Conservation (phyloP, 306 rosid genomes). For the Sicyos edulis region DNA sequence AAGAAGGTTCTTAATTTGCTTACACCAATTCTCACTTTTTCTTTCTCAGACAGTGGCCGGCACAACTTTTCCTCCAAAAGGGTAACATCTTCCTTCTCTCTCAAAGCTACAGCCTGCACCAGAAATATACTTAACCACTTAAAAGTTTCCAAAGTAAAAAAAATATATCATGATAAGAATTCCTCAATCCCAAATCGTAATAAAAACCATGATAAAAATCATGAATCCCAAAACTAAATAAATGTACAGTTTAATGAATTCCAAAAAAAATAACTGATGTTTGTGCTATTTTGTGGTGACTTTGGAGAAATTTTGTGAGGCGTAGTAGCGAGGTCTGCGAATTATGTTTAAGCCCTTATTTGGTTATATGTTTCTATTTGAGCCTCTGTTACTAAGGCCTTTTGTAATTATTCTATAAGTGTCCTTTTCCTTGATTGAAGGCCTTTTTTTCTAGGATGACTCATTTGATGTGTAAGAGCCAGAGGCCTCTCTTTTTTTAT, state of each 20-base stretch:
- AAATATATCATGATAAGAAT: neutral
- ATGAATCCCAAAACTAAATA: neutral
- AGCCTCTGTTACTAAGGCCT: no score
- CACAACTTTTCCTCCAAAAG: slow-evolving; percentile 77
- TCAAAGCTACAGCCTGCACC: slow-evolving; percentile 61
- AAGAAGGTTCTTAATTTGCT: slow-evolving; percentile 75
- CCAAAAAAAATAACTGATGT: neutral
- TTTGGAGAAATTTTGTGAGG: no score
- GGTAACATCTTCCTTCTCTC: slow-evolving; percentile 82
- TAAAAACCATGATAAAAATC: neutral
- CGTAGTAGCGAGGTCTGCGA: no score
- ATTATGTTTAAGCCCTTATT: no score
- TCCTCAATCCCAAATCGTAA: neutral
- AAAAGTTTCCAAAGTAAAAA: neutral
- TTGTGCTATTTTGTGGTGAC: no score
- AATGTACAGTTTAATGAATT: neutral
- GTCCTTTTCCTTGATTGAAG: no score
- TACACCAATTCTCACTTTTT: slow-evolving; percentile 86
- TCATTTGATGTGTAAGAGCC: no score
- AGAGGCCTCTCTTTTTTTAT: no score
- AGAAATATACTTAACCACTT: slow-evolving; percentile 21
- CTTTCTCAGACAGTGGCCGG: slow-evolving; percentile 65
- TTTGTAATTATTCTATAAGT: no score
- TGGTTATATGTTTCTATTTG: no score
- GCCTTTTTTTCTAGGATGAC: no score